Evolutionary conservation across 2,329 filamentous ascomycete genomes (phyloP), one percentile per base, ranked within the genome.

Genomic region (Fusarium sp.): DNA sequence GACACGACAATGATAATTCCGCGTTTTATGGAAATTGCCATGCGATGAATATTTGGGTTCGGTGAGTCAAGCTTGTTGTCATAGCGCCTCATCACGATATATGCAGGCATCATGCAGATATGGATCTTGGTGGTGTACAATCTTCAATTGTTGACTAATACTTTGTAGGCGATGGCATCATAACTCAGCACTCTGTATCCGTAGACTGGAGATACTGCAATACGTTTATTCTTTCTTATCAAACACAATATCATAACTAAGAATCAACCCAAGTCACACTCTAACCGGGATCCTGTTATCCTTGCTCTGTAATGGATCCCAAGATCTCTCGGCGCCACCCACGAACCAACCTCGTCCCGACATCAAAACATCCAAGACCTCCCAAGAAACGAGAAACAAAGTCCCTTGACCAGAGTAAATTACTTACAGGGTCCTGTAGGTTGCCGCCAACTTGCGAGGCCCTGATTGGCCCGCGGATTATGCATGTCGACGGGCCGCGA

Each of bases 401-500:
- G 48, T 51, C 41, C 66, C 29, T 45, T 21, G 45, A 14, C 27
- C 36, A 46, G 9, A 25, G 40, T 43, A 66, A 63, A 55, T 66
- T 63, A 39, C 45, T 45, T 58, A 49, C 45, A 60, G 57, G 55
- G 56, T 41, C 27, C 27, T 18, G 35, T 35, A 40, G 39, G 37
- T 58, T 68, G 60, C 37, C 48, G 39, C 57, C 45, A 18, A 15
- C 36, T 17, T 41, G 17, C 15, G 3, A 37, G 18, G 6, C 27
- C 15, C 18, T 69, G 27, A 67, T 72, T 72, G 68, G 70, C 49
- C 53, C 40, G 37, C 50, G 45, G 64, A 43, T 42, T 52, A 63
- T 55, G 58, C 59, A 58, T 46, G 41, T 48, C 21, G 25, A 47
- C 66, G 59, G 71, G 71, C 69, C 71, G 69, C 60, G 51, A 52